Evolutionary conservation across 2,329 filamentous ascomycete species (phyloP), one percentile per base, ranked within the genome.

Genomic region (Calonectria leucothoes): DNA sequence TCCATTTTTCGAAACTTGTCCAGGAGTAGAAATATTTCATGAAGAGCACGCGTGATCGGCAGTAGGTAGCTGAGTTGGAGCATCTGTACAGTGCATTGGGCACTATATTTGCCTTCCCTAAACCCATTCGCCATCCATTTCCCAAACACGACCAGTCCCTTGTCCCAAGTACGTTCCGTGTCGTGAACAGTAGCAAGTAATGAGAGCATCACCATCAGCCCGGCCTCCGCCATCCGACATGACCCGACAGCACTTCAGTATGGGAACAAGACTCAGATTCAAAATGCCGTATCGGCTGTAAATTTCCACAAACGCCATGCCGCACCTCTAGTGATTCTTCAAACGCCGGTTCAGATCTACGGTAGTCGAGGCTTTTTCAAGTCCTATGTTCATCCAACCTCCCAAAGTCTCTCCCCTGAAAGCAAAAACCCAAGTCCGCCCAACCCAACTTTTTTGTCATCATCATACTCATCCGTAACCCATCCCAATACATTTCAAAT

Each of bases 291-390:
- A 55, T 76, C 11, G 70, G 70, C 66, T 72, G 71, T 73, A 61
- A 55, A 73, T 73, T 73, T 52, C 48, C 52, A 25, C 71, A 75
- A 79, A 78, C 78, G 77, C 78, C 75, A 67, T 75, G 75, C 76
- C 78, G 75, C 78, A 80, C 76, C 76, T 80, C 77, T 77, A 79
- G 57, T 79, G 74, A 68, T 79, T 79, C 71, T 76, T 78, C 70
- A 79, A 81, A 81, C 79, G 79, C 79, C 79, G 78, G 74, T 80
- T 79, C 73, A 81, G 70, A 78, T 78, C 78, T 80, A 80, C 72
- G 66, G 72, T 70, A 74, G 70, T 77, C 35, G 73, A 80, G 75
- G 74, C 70, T 63, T 70, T 72, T 70, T 74, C 70, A 74, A 75
- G 77, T 76, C 25, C 65, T 70, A 45, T 74, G 65, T 74, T 72